These are phyloP conservation scores for Conticribra guillardii DNA, from an alignment of 108 stramenopile genomes.

Conservation along the genomic window DNA sequence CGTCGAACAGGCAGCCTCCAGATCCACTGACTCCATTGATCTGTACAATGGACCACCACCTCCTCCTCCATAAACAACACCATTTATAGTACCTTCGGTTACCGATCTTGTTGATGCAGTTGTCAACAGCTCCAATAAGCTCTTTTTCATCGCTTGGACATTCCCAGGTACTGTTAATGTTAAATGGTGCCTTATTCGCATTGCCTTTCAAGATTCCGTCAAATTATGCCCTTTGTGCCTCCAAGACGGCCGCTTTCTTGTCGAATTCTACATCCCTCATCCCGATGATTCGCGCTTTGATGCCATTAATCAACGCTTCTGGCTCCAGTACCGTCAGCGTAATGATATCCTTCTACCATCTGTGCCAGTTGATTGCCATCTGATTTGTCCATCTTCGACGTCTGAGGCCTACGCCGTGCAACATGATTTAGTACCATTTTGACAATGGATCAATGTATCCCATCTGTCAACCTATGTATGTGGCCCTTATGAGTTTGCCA, in stretches of 20 bases:
- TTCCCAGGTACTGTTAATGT: not conserved
- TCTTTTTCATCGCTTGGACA: not conserved
- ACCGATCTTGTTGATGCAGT: not conserved
- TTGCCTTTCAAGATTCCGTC: not conserved
- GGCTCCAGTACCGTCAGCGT: constrained; percentile 25
- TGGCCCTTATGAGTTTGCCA: too few relatives aligned
- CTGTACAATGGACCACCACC: constrained; percentile 2
- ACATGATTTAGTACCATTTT: too few relatives aligned
- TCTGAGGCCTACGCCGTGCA: too few relatives aligned
- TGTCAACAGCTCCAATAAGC: not conserved
- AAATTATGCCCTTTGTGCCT: not conserved
- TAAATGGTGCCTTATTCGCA: not conserved
- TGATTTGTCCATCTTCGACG: too few relatives aligned
- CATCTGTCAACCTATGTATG: too few relatives aligned
- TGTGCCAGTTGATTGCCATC: too few relatives aligned
- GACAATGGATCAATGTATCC: too few relatives aligned
- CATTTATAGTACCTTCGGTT: not conserved
- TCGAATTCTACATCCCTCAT: constrained; percentile 16
- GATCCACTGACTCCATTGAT: not conserved
- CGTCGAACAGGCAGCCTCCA: not conserved
- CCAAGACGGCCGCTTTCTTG: not conserved
- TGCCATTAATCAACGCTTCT: constrained; percentile 15
- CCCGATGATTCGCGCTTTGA: constrained; percentile 2
- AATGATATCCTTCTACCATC: too few relatives aligned
- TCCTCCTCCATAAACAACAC: not conserved